phyloP scores from a whole-genome alignment of 1,139 yeast species.

The Diutina sp. region DNA sequence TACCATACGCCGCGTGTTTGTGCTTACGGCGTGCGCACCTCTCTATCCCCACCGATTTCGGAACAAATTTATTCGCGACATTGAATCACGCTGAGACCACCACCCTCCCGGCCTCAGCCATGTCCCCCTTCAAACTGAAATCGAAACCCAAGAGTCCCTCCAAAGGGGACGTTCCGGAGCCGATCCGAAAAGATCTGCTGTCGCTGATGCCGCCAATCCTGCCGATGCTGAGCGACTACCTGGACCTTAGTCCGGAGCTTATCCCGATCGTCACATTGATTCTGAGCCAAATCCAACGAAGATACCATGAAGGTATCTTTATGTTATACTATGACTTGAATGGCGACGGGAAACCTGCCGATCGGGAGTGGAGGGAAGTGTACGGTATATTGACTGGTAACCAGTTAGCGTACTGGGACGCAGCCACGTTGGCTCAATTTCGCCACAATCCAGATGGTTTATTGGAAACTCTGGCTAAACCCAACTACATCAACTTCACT shows the following conservation, averaged over 20 bases:
- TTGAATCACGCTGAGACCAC: not conserved
- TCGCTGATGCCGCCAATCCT: not conserved
- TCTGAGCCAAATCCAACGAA: constrained; percentile 60
- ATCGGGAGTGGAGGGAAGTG: constrained; percentile 82
- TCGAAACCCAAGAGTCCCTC: not conserved
- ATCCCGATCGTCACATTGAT: constrained; percentile 64
- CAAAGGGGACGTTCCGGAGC: not conserved
- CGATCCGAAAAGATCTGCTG: not conserved
- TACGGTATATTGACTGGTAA: constrained; percentile 87
- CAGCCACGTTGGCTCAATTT: constrained; percentile 52
- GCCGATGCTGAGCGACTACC: not conserved
- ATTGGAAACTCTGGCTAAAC: constrained; percentile 49
- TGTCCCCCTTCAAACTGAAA: not conserved
- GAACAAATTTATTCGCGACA: not conserved
- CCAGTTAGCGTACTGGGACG: constrained; percentile 89
- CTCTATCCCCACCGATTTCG: not conserved
- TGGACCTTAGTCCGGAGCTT: constrained; percentile 37
- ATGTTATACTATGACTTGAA: constrained; percentile 62
- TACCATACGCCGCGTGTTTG: not conserved
- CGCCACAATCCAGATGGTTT: constrained; percentile 36
- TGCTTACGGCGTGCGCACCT: not conserved
- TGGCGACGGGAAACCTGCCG: constrained; percentile 76
- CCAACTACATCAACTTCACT: constrained; percentile 82
- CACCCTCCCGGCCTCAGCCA: not conserved
- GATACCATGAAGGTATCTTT: constrained; percentile 64